Evolutionary conservation across 441 rosid genomes (phyloP), one percentile per base, ranked within the genome.

Genomic region (Geranium incanum): DNA sequence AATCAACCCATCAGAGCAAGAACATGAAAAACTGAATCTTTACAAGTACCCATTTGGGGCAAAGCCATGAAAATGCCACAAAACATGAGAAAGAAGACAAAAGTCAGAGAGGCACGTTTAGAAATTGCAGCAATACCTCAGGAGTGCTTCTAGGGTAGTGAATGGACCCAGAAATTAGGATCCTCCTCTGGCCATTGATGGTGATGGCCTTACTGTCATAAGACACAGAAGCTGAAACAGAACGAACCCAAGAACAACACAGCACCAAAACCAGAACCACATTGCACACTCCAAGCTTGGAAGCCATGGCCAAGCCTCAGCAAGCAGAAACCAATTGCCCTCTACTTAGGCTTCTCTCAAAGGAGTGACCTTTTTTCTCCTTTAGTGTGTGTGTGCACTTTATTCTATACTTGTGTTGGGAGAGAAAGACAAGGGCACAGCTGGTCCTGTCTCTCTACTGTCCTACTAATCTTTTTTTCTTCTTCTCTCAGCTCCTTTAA

Each of bases 121-220:
- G n/a, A 43, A n/a, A n/a, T n/a, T n/a, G 11, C 1, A 41, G 11
- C 52, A 45, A 66, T 78, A 93, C 98, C 98, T 94, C 95, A 75
- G 99, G 97, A 0, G 99, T 75, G 78, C 99, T 94, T 85, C 99
- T 89, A 68, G 99, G 97, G 76, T 94, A 94, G 77, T 94, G 97
- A 83, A 93, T 91, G 86, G 98, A 93, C 78, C 98, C 98, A 79
- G 95, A 94, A 76, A 94, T 81, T 55, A 94, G 97, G 77, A 94
- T 91, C 85, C 92, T 94, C 80, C 98, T 88, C 57, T 85, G 85
- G 60, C 96, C 97, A 86, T 90, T 89, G 82, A 94, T 90, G 75
- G 81, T 78, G 75, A 94, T 86, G 55, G 99, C 95, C 74, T 80
- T 90, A 52, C 83, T 78, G 69, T 94, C 98, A 80, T 94, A 91